A percentile compares a stretch with the other conserved stretches of the same genome.
Conservation (phyloP, 2,329 filamentous ascomycete species). For the Fusarium gaditjirri region DNA sequence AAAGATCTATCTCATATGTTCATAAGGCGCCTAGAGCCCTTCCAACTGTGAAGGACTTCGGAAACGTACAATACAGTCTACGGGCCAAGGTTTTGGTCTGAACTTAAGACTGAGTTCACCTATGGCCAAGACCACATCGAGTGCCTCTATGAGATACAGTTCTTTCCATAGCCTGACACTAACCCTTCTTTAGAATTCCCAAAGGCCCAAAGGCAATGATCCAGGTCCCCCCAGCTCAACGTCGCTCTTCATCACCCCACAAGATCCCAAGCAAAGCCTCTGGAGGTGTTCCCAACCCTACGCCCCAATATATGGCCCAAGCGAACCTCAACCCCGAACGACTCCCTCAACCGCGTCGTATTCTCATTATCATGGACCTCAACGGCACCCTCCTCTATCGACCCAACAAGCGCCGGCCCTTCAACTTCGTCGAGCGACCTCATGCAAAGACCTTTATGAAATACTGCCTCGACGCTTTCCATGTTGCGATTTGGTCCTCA, state of each 20-base stretch:
- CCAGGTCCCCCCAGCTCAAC: neutral
- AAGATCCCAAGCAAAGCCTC: conserved; percentile 53
- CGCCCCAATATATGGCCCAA: conserved; percentile 67
- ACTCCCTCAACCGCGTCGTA: conserved; percentile 62
- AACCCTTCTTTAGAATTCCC: conserved; percentile 7
- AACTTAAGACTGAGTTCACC: neutral
- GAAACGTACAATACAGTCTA: no score
- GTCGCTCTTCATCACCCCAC: conserved; percentile 10
- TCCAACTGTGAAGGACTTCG: neutral
- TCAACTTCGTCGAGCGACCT: conserved; percentile 72
- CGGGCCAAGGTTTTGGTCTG: no score
- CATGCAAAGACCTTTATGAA: conserved; percentile 74
- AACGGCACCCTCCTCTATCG: conserved; percentile 91
- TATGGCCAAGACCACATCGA: neutral
- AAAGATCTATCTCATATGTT: neutral
- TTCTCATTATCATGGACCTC: conserved; percentile 89
- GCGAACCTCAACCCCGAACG: conserved; percentile 57
- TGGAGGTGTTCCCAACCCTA: conserved; percentile 70
- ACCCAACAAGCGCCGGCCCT: conserved; percentile 59
- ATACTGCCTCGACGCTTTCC: conserved; percentile 79
- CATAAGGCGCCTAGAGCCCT: neutral
- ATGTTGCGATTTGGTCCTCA: conserved; percentile 91
- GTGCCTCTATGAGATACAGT: neutral
- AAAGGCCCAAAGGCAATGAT: conserved; percentile 4
- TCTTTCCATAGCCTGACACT: neutral